These are phyloP conservation scores for Aureobasidium melanogenum DNA, from an alignment of 2,329 filamentous ascomycete species.

Conservation along the genomic window DNA sequence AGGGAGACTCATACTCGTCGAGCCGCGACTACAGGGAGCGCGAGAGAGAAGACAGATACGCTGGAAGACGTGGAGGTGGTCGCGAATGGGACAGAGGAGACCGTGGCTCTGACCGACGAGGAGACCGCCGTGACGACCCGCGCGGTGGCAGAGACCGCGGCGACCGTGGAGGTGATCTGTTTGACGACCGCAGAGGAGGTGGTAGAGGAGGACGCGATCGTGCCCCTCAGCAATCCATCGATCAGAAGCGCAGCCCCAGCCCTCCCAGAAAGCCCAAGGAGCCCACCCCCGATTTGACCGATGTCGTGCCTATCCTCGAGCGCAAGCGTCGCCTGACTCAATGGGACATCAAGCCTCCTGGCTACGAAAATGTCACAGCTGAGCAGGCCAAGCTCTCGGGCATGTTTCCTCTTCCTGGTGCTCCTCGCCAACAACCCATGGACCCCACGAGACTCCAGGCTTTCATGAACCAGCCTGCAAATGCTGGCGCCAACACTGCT, in stretches of 20 bases:
- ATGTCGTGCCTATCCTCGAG: conserved; percentile 71
- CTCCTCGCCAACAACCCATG: conserved; percentile 89
- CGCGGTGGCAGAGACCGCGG: conserved; percentile 27
- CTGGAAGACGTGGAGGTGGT: conserved; percentile 45
- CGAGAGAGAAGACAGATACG: conserved; percentile 88
- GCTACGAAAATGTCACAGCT: conserved; percentile 95
- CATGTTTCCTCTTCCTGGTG: conserved; percentile 97
- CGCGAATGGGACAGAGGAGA: conserved; percentile 15
- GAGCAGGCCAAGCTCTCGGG: conserved; percentile 97
- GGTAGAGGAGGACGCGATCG: conserved; percentile 30
- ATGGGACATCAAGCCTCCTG: conserved; percentile 98
- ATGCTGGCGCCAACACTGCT: conserved; percentile 61
- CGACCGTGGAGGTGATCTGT: conserved; percentile 33
- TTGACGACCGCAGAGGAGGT: conserved; percentile 33
- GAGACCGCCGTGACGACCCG: conserved; percentile 22
- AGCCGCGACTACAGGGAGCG: conserved; percentile 87
- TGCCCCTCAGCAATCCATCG: conserved; percentile 25
- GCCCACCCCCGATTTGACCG: conserved; percentile 88
- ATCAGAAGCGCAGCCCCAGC: conserved; percentile 59
- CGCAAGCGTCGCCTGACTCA: conserved; percentile 90
- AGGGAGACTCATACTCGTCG: conserved; percentile 81
- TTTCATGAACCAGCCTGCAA: conserved; percentile 84
- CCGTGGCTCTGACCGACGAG: conserved; percentile 19
- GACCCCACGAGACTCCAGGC: conserved; percentile 89
- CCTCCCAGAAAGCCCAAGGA: conserved; percentile 86